phyloP scores from a whole-genome alignment of 2,329 filamentous ascomycete genomes.

The Coniosporium tulheliwenetii region DNA sequence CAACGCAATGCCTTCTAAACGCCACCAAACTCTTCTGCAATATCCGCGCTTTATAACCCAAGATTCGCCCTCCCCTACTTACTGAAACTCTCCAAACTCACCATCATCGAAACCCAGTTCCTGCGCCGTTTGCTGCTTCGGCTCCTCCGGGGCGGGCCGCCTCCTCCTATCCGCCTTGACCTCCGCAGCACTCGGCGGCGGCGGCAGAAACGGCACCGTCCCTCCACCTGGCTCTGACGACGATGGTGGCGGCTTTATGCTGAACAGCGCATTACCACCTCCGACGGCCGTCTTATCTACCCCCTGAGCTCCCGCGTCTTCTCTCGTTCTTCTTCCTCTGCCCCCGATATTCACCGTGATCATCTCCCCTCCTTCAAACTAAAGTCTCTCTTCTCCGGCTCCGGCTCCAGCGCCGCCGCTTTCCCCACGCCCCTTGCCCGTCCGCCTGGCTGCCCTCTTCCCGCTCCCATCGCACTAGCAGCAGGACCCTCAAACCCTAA shows the following conservation, averaged over 20 bases:
- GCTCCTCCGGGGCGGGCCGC: conserved; percentile 28
- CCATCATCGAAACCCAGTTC: conserved; percentile 76
- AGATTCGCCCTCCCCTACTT: conserved; percentile 2
- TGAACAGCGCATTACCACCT: conserved; percentile 42
- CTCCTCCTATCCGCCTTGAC: conserved; percentile 45
- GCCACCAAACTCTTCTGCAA: too few relatives aligned
- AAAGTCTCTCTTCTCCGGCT: conserved; percentile 53
- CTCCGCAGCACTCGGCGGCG: conserved; percentile 48
- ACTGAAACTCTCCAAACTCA: conserved; percentile 71
- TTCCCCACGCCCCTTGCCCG: conserved; percentile 7
- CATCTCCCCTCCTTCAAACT: conserved; percentile 77
- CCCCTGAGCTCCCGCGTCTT: conserved; percentile 4
- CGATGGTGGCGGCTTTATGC: conserved; percentile 56
- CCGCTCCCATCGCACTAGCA: conserved; percentile 5
- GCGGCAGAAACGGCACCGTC: conserved; percentile 38
- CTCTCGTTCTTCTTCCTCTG: conserved; percentile 26
- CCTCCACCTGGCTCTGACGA: conserved; percentile 8
- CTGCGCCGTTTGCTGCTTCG: conserved; percentile 31
- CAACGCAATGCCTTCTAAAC: too few relatives aligned
- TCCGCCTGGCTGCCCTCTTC: not conserved
- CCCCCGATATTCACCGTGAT: conserved; percentile 67
- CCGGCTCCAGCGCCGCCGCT: conserved; percentile 22
- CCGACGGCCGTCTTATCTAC: conserved; percentile 23
- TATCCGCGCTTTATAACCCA: too few relatives aligned
- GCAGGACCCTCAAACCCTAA: conserved; percentile 41